These are phyloP conservation scores for Eucalyptus coolabah DNA, from an alignment of 345 rosid species.

Conservation along the genomic window DNA sequence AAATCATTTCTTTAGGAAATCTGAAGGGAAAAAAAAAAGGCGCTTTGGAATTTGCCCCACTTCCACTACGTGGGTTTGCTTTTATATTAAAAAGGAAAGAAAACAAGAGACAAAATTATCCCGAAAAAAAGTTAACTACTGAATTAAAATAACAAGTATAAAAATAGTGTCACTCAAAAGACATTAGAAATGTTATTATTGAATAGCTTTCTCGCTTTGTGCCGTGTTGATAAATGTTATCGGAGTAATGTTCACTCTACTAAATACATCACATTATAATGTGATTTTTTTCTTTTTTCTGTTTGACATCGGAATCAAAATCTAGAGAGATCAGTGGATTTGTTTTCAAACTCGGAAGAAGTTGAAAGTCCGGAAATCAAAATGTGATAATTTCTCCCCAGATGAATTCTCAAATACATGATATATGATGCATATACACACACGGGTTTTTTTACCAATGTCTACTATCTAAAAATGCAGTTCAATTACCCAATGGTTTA, in stretches of 20 bases:
- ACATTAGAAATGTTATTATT: not conserved
- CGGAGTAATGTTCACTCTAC: not conserved
- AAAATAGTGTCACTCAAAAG: not conserved
- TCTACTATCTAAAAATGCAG: not conserved
- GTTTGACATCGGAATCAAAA: not conserved
- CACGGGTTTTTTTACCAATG: not conserved
- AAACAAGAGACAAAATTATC: not conserved
- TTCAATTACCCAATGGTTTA: not conserved
- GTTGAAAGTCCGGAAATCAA: not conserved
- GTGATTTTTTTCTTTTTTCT: not conserved
- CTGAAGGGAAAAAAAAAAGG: not conserved
- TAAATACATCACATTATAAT: not conserved
- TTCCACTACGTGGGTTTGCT: not conserved
- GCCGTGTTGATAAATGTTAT: not conserved
- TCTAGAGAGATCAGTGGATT: not conserved
- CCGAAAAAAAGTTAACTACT: not conserved
- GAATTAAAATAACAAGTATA: not conserved
- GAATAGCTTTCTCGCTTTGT: not conserved
- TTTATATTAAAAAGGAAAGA: not conserved
- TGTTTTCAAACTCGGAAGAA: not conserved
- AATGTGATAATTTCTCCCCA: not conserved
- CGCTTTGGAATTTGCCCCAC: not conserved
- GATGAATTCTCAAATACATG: not conserved
- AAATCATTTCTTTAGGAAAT: not conserved
- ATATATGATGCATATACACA: too few species aligned